phyloP scores from a whole-genome alignment of 2,329 filamentous ascomycete genomes.

The Xylaria sp. region DNA sequence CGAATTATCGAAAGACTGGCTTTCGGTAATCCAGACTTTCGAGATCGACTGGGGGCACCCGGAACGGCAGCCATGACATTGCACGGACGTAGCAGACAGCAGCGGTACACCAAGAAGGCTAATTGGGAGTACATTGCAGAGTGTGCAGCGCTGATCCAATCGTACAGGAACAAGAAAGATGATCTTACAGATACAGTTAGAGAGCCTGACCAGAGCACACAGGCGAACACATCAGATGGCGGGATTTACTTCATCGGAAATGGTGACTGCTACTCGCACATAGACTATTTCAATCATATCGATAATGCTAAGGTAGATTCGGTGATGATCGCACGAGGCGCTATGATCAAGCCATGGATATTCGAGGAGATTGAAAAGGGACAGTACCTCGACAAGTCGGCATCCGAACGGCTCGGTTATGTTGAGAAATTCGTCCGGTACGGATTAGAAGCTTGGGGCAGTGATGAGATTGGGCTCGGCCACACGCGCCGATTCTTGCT shows the following conservation, averaged over 20 bases:
- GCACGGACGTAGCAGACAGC: conserved; percentile 91
- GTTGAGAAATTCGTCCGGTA: conserved; percentile 91
- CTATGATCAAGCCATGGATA: conserved; percentile 96
- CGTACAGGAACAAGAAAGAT: conserved; percentile 76
- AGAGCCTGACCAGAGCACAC: conserved; percentile 79
- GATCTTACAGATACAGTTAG: conserved; percentile 77
- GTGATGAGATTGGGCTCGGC: conserved; percentile 92
- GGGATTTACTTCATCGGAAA: conserved; percentile 94
- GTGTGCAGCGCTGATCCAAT: conserved; percentile 84
- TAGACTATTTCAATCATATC: conserved; percentile 84
- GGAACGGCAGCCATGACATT: conserved; percentile 96
- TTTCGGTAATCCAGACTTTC: conserved; percentile 78
- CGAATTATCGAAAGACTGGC: conserved; percentile 85
- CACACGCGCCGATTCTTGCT: conserved; percentile 91
- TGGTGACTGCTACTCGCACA: conserved; percentile 93
- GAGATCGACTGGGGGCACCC: conserved; percentile 75
- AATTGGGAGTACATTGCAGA: conserved; percentile 96
- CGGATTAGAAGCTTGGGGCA: conserved; percentile 94
- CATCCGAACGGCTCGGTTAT: conserved; percentile 83
- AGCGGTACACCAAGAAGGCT: conserved; percentile 90
- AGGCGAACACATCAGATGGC: conserved; percentile 71
- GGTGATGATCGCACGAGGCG: conserved; percentile 97
- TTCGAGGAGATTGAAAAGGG: conserved; percentile 94
- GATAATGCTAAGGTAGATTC: conserved; percentile 83
- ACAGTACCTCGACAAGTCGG: conserved; percentile 95